phyloP scores from a whole-genome alignment of 306 rosid genomes.

The Quercus engelmannii region DNA sequence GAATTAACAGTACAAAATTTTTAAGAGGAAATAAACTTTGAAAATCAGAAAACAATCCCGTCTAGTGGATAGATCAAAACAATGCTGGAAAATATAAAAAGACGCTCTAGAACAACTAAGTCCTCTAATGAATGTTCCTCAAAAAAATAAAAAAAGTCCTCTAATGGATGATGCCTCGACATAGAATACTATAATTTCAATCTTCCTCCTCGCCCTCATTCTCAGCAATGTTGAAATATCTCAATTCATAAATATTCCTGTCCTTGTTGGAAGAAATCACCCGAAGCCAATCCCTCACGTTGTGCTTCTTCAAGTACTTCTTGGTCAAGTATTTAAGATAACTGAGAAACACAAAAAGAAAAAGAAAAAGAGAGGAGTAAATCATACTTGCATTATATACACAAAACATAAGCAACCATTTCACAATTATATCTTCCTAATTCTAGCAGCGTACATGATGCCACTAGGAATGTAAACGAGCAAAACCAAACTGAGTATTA shows the following conservation, averaged over 20 bases:
- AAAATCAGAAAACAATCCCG: slow-evolving; percentile 22
- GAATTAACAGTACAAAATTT: background rate
- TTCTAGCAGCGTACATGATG: too few relatives aligned
- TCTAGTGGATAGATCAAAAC: slow-evolving; percentile 17
- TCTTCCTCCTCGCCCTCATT: slow-evolving; percentile 96
- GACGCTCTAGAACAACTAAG: background rate
- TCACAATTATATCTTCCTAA: too few relatives aligned
- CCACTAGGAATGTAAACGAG: too few relatives aligned
- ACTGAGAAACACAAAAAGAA: slow-evolving; percentile 25
- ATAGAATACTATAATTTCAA: slow-evolving; percentile 19
- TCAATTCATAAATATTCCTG: slow-evolving; percentile 72
- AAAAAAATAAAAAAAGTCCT: slow-evolving; percentile 3
- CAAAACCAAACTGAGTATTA: too few relatives aligned
- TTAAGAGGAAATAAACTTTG: background rate
- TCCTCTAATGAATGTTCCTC: slow-evolving; percentile 5
- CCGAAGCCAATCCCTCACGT: slow-evolving; percentile 94
- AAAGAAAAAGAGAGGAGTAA: background rate
- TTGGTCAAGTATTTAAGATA: slow-evolving; percentile 81
- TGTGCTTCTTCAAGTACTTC: slow-evolving; percentile 96
- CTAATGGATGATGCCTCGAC: slow-evolving; percentile 18
- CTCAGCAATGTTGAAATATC: slow-evolving; percentile 94
- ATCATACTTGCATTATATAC: background rate
- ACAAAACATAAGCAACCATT: too few relatives aligned
- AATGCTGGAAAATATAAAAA: background rate
- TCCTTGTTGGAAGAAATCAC: slow-evolving; percentile 94